Conservation (phyloP, 805 yeast species). For the Metschnikowia colocasiae region DNA sequence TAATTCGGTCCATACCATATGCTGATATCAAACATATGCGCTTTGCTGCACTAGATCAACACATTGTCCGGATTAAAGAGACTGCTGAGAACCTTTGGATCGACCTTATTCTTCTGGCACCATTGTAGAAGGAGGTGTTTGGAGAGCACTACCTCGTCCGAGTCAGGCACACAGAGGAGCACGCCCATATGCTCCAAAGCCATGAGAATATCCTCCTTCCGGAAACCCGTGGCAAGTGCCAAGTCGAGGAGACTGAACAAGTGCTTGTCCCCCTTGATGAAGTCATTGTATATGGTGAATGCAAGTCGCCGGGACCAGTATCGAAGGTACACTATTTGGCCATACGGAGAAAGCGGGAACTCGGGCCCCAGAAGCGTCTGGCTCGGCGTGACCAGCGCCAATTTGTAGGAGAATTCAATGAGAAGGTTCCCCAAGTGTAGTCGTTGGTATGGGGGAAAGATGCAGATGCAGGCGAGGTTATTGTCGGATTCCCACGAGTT, state of each 20-base stretch:
- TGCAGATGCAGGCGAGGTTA: conserved; percentile 85
- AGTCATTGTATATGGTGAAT: conserved; percentile 15
- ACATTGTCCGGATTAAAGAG: conserved; percentile 25
- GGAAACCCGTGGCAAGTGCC: conserved; percentile 57
- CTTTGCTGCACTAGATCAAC: background rate
- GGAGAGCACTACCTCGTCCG: conserved; percentile 15
- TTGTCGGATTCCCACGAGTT: conserved; percentile 70
- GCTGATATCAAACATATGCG: too few species aligned
- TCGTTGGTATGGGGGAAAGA: conserved; percentile 90
- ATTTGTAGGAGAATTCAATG: conserved; percentile 76
- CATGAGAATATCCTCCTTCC: conserved; percentile 57
- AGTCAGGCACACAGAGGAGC: conserved; percentile 10
- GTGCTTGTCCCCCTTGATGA: background rate
- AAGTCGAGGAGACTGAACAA: conserved; percentile 45
- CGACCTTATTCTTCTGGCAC: conserved; percentile 27
- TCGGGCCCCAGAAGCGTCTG: conserved; percentile 83
- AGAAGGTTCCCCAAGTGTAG: conserved; percentile 71
- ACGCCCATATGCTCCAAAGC: conserved; percentile 55
- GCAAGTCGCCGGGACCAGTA: conserved; percentile 64
- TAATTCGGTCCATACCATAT: too few species aligned
- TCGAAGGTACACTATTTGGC: conserved; percentile 63
- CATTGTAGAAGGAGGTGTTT: conserved; percentile 25
- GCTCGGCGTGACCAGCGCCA: conserved; percentile 56
- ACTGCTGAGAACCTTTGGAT: conserved; percentile 22
- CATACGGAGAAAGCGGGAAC: conserved; percentile 81